Evolutionary conservation across 1,139 yeast genomes (phyloP).

Genomic region (Chernovozyma sophiae-reginae): DNA sequence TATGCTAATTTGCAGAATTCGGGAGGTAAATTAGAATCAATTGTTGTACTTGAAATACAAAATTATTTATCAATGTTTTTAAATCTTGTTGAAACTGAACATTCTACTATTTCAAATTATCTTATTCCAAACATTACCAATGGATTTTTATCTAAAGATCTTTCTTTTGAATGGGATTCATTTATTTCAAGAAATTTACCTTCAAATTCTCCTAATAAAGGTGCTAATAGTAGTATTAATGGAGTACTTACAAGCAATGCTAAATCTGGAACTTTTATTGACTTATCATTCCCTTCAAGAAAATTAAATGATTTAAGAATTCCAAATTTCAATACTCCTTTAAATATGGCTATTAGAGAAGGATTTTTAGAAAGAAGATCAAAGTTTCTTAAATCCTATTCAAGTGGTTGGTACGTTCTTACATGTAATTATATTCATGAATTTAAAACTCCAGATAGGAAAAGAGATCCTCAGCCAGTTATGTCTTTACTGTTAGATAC

Average conservation of each 20-base stretch:
- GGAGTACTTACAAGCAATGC: constrained; percentile 16
- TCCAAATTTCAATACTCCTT: constrained; percentile 64
- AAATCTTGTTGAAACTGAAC: constrained; percentile 61
- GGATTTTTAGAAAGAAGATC: constrained; percentile 88
- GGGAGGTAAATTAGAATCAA: constrained; percentile 84
- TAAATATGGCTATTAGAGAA: constrained; percentile 67
- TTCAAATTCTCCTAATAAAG: constrained; percentile 17
- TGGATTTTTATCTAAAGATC: constrained; percentile 75
- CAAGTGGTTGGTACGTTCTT: constrained; percentile 86
- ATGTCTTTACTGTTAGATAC: constrained; percentile 81
- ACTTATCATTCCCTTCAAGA: constrained; percentile 67
- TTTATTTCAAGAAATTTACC: constrained; percentile 68
- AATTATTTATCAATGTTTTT: constrained; percentile 73
- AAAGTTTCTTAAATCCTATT: constrained; percentile 82
- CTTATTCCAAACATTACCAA: constrained; percentile 63
- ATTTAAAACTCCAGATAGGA: constrained; percentile 78
- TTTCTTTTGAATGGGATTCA: constrained; percentile 85
- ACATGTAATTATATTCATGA: constrained; percentile 89
- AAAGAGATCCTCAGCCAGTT: constrained; percentile 79
- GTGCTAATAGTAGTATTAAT: constrained; percentile 30
- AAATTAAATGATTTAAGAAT: constrained; percentile 59
- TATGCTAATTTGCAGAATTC: constrained; percentile 81
- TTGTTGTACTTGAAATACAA: constrained; percentile 83
- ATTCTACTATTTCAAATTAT: constrained; percentile 60
- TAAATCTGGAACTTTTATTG: constrained; percentile 60